Conservation (phyloP, 306 rosid species). For the Quercus dentata region DNA sequence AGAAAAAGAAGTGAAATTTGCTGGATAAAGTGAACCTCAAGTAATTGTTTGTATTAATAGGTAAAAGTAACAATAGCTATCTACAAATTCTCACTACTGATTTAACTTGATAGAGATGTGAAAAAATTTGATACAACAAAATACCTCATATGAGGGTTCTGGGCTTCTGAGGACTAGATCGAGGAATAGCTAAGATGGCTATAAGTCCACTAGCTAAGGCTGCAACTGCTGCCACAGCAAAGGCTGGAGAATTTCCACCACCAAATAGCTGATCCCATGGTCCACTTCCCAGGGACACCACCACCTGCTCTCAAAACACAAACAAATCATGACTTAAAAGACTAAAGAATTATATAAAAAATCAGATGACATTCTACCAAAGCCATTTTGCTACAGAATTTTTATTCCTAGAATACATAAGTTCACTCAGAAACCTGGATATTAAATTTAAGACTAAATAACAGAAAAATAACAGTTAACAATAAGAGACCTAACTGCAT, state of each 20-base stretch:
- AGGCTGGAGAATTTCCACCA: conserved; percentile 95
- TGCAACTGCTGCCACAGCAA: conserved; percentile 82
- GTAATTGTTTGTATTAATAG: conserved; percentile 13
- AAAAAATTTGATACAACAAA: conserved; percentile 34
- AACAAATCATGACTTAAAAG: conserved; percentile 20
- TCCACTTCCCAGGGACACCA: conserved; percentile 94
- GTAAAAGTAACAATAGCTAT: conserved; percentile 21
- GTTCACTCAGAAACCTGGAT: neutral
- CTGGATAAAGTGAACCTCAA: conserved; percentile 25
- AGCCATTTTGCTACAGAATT: conserved; percentile 1
- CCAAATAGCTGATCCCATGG: conserved; percentile 99
- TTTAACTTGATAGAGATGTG: conserved; percentile 27
- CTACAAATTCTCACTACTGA: conserved; percentile 36
- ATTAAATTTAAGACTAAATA: neutral
- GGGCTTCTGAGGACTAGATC: conserved; percentile 61
- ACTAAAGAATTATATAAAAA: neutral
- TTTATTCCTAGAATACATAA: neutral
- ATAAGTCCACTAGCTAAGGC: conserved; percentile 81
- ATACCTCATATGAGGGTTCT: conserved; percentile 67
- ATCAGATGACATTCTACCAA: conserved; percentile 1
- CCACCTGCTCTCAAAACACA: conserved; percentile 57
- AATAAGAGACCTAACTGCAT: neutral
- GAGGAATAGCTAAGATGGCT: conserved; percentile 82
- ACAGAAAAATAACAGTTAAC: neutral
- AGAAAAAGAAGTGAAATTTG: neutral